phyloP scores from a whole-genome alignment of 192 early-diverging fungal species.

The Linnemannia elongata region DNA sequence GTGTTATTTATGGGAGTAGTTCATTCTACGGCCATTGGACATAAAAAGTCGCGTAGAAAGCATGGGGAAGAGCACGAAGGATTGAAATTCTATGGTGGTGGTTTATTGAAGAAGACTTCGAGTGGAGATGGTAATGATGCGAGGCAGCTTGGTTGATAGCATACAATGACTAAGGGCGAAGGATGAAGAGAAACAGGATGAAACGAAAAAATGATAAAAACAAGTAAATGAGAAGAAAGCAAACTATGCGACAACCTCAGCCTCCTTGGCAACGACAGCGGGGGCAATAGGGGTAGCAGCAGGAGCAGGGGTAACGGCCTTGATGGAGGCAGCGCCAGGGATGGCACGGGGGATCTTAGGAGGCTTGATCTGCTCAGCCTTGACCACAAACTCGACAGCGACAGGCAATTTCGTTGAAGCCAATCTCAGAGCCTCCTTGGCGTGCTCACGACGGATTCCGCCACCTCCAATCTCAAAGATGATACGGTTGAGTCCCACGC shows the following conservation, averaged over 20 bases:
- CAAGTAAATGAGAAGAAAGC: neutral
- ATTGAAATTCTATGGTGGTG: constrained; percentile 4
- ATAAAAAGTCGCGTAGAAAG: neutral
- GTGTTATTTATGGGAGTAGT: too few species aligned
- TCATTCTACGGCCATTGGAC: too few species aligned
- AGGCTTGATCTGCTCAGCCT: constrained; percentile 57
- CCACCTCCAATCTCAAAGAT: constrained; percentile 87
- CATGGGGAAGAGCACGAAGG: neutral
- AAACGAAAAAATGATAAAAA: neutral
- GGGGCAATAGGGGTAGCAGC: neutral
- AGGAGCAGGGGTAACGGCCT: neutral
- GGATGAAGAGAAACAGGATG: neutral
- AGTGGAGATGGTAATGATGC: neutral
- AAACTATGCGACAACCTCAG: constrained; percentile 34
- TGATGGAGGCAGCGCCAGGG: constrained; percentile 21
- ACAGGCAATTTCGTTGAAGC: constrained; percentile 76
- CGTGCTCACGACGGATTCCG: constrained; percentile 86
- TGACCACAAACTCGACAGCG: constrained; percentile 75
- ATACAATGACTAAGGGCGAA: neutral
- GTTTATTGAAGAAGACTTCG: neutral
- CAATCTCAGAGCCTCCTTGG: constrained; percentile 80
- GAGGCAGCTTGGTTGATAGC: neutral
- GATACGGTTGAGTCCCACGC: constrained; percentile 89
- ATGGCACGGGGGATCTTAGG: constrained; percentile 43
- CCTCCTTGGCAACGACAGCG: neutral